These are phyloP conservation scores for Xerocomus nothofagi DNA, from an alignment of 1,284 basidiomycete species.

Conservation along the genomic window DNA sequence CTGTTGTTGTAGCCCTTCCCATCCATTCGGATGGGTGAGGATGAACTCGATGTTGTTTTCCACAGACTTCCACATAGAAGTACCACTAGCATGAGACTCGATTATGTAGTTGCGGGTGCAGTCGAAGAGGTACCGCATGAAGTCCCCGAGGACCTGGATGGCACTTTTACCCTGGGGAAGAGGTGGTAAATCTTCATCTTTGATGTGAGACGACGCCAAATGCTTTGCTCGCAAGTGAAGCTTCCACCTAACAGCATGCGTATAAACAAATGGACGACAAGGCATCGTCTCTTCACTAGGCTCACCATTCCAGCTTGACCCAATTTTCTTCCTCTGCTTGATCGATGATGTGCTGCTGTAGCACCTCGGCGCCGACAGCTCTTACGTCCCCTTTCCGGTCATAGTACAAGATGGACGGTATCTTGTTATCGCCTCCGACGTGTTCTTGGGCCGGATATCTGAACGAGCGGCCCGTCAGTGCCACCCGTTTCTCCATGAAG, in stretches of 20 bases:
- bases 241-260: conserved; percentile 49
- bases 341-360: conserved; percentile 39
- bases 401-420: conserved; percentile 58
- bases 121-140: conserved; percentile 47
- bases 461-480: not conserved
- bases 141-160: conserved; percentile 51
- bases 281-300: not conserved
- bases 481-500: not conserved
- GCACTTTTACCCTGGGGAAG: conserved; percentile 47
- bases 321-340: conserved; percentile 46
- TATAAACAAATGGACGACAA: not conserved
- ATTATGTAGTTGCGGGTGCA: conserved; percentile 48
- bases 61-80: conserved; percentile 37
- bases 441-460: conserved; percentile 46
- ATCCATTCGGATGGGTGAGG: conserved; percentile 46
- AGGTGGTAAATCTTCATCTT: conserved; percentile 37
- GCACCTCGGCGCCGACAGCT: conserved; percentile 51
- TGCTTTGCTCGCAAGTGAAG: conserved; percentile 47
- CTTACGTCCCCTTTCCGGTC: conserved; percentile 41
- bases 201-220: conserved; percentile 26
- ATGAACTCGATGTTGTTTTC: conserved; percentile 37
- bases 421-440: conserved; percentile 46
- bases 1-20: conserved; percentile 42
- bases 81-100: conserved; percentile 46
- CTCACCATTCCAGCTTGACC: conserved; percentile 50